Conservation (phyloP, 2,329 filamentous ascomycete genomes). For the Diplodia corticola region DNA sequence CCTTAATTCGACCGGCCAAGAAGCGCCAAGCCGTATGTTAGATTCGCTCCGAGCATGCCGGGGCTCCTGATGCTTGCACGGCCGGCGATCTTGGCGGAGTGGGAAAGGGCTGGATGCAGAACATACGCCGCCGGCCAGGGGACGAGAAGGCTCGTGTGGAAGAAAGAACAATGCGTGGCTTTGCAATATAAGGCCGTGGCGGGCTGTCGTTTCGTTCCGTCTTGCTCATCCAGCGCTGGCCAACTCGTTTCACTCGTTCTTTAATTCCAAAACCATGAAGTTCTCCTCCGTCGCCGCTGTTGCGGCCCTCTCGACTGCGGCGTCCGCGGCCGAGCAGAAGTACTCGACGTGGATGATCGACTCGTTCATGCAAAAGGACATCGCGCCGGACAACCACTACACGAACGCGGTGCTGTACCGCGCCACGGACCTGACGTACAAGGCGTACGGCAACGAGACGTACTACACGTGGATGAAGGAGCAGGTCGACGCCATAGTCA, state of each 20-base stretch:
- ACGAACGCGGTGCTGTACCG: conserved; percentile 50
- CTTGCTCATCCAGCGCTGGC: not conserved
- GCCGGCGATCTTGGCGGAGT: not conserved
- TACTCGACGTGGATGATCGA: conserved; percentile 48
- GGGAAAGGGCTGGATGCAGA: conserved; percentile 6
- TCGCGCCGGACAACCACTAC: conserved; percentile 46
- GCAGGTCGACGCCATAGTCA: conserved; percentile 51
- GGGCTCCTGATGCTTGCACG: not conserved
- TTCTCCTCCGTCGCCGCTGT: not conserved
- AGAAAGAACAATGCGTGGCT: not conserved
- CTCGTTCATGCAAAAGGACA: conserved; percentile 47
- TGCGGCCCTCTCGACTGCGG: conserved; percentile 1
- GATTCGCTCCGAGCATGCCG: not conserved
- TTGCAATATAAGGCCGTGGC: not conserved
- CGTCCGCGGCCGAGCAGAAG: conserved; percentile 24
- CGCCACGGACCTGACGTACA: conserved; percentile 50
- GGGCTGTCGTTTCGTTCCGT: conserved; percentile 6
- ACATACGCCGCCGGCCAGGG: conserved; percentile 1
- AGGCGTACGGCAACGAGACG: conserved; percentile 45
- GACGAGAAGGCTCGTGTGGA: not conserved
- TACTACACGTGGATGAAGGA: conserved; percentile 48
- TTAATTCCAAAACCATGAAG: not conserved
- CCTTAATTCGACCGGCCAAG: not conserved
- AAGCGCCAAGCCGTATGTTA: not conserved
- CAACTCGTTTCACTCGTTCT: not conserved